A percentile compares a stretch with the other conserved stretches of the same genome.
These are phyloP conservation scores for Aureobasidium sp. DNA, from an alignment of 2,329 filamentous ascomycete genomes.

Conservation along the genomic window DNA sequence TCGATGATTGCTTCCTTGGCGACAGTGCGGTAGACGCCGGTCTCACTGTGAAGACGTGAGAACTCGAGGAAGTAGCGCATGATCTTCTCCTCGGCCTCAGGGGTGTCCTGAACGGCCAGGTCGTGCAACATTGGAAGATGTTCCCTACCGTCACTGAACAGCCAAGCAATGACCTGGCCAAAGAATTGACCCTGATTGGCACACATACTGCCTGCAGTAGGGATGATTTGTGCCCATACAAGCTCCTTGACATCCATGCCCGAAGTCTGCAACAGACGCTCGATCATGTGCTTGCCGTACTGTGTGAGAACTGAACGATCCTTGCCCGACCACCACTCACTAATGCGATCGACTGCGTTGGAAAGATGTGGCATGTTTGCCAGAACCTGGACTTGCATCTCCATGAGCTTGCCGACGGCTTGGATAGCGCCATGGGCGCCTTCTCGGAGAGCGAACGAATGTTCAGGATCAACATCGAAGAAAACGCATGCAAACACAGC, in stretches of 20 bases:
- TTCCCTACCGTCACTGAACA: conserved; percentile 41
- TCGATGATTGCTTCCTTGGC: conserved; percentile 28
- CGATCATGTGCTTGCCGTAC: conserved; percentile 52
- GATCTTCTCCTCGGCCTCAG: conserved; percentile 41
- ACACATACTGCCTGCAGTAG: conserved; percentile 50
- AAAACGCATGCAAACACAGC: conserved; percentile 49
- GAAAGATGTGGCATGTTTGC: conserved; percentile 36
- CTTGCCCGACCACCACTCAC: conserved; percentile 11
- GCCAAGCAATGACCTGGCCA: conserved; percentile 51
- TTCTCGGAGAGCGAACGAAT: conserved; percentile 46
- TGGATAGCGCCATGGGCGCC: conserved; percentile 43
- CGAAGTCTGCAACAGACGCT: conserved; percentile 42
- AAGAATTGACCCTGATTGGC: conserved; percentile 53
- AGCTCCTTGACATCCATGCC: conserved; percentile 43
- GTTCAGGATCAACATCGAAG: conserved; percentile 48
- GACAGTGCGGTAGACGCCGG: conserved; percentile 35
- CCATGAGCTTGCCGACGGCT: conserved; percentile 43
- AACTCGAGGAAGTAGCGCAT: conserved; percentile 46
- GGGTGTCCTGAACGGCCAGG: conserved; percentile 40
- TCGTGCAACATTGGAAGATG: conserved; percentile 44
- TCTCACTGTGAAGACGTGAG: conserved; percentile 38
- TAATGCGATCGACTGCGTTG: conserved; percentile 13
- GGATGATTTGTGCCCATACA: conserved; percentile 52
- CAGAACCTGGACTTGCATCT: conserved; percentile 41
- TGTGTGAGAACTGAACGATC: conserved; percentile 36